Conservation (phyloP, 2,329 filamentous ascomycete genomes). For the Mariannaea elegans region DNA sequence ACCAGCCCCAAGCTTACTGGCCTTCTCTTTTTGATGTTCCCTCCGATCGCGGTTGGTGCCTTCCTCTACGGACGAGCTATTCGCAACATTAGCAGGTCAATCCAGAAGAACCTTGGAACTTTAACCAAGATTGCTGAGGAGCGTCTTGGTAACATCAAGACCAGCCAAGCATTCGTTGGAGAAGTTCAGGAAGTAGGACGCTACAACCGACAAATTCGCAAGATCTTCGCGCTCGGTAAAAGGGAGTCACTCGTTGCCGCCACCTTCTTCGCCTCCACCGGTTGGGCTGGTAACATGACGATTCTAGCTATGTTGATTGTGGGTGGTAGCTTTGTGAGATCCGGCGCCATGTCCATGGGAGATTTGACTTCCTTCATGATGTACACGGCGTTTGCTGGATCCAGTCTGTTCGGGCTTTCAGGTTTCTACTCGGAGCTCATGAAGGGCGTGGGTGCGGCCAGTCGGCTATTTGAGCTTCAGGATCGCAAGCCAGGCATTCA, state of each 20-base stretch:
- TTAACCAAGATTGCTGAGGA: slow-evolving; percentile 98
- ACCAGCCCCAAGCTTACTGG: slow-evolving; percentile 91
- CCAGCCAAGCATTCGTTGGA: slow-evolving; percentile 94
- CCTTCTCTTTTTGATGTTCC: slow-evolving; percentile 85
- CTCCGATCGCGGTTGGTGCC: slow-evolving; percentile 88
- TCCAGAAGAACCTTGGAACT: slow-evolving; percentile 92
- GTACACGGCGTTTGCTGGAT: slow-evolving; percentile 90
- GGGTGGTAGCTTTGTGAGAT: slow-evolving; percentile 88
- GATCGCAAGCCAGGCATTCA: slow-evolving; percentile 87
- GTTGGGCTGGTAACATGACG: slow-evolving; percentile 95
- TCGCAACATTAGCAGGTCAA: slow-evolving; percentile 87
- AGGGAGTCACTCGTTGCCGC: slow-evolving; percentile 89
- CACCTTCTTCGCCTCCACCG: slow-evolving; percentile 87
- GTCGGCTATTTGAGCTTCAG: slow-evolving; percentile 92
- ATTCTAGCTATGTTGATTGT: slow-evolving; percentile 90
- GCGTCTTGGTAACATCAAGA: slow-evolving; percentile 94
- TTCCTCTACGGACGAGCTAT: slow-evolving; percentile 93
- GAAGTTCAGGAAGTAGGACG: slow-evolving; percentile 89
- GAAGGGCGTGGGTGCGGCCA: slow-evolving; percentile 98
- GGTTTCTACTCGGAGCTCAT: slow-evolving; percentile 98
- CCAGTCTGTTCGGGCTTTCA: slow-evolving; percentile 91
- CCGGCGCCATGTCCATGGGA: slow-evolving; percentile 86
- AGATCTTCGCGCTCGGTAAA: slow-evolving; percentile 89
- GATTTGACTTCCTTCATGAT: slow-evolving; percentile 97
- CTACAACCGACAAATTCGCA: slow-evolving; percentile 91